A percentile compares a stretch with the other conserved stretches of the same genome.
Conservation (phyloP, 768 basidiomycete genomes). For the Russula ochroleuca region DNA sequence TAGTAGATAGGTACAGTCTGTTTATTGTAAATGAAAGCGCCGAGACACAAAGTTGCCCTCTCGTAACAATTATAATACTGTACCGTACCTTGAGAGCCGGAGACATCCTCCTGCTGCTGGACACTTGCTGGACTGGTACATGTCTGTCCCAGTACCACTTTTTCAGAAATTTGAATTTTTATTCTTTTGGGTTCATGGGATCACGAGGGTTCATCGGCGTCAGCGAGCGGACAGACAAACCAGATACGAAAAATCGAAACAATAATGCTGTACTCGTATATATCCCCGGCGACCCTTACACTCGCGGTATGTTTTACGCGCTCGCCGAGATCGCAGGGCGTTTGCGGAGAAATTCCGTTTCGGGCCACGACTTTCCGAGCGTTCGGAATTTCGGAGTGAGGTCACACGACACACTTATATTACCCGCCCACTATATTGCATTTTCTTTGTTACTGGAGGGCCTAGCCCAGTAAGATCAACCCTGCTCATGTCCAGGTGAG, state of each 20-base stretch:
- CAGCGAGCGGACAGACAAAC: too few relatives aligned
- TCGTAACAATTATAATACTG: background rate
- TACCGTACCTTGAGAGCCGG: background rate
- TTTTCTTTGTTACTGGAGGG: background rate
- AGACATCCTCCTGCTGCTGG: background rate
- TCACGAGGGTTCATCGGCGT: background rate
- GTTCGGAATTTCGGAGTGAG: background rate
- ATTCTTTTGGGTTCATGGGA: background rate
- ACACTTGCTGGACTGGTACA: too few relatives aligned
- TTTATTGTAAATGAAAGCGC: background rate
- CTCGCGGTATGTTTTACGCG: background rate
- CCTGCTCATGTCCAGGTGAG: background rate
- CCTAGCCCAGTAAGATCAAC: background rate
- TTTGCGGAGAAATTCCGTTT: background rate
- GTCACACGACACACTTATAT: background rate
- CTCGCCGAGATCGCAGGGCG: background rate
- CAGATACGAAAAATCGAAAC: background rate
- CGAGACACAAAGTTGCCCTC: background rate
- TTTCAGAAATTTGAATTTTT: background rate
- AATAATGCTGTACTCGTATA: background rate
- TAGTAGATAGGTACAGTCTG: background rate
- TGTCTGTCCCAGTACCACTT: background rate
- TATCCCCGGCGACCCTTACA: background rate
- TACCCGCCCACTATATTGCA: background rate
- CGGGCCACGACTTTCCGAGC: background rate